Evolutionary conservation across 2,329 filamentous ascomycete genomes (phyloP), one percentile per base, ranked within the genome.

Genomic region (Furcasterigmium sp.): DNA sequence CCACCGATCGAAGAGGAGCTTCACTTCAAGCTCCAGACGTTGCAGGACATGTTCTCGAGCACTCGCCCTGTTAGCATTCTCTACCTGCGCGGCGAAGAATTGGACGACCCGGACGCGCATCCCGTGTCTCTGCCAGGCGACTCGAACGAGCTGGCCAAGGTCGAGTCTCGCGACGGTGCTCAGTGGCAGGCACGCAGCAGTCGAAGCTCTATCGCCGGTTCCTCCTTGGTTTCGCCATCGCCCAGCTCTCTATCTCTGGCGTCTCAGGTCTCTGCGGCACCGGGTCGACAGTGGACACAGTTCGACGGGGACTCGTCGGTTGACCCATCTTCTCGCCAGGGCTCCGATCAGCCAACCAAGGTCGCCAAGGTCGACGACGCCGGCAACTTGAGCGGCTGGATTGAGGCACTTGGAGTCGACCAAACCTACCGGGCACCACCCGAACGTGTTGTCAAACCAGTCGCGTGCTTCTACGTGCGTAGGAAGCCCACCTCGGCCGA

Each of bases 351-450:
- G 35, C 32, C 32, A 4, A 75, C 69, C 2, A 72, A 69, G 43
- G 57, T 81, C 36, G 63, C 61, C 42, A 73, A 75, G 51, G 73
- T 72, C 1, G 80, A 83, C 42, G 77, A 80, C 18, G 69, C 78
- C 28, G 84, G 84, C 9, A 80, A 76, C 19, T 69, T 90, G 21
- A 85, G 80, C 47, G 85, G 87, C 6, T 95, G 86, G 83, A 93
- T 97, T 49, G 90, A 96, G 59, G 89, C 90, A 1, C 67, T 95
- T 8, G 93, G 89, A 25, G 88, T 97, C n/a, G 93, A 97, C 59
- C 72, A 83, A 14, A 78, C 76, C 3, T 98, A 97, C 59, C 80
- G 84, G 45, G 85, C 93, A 36, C 91, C 91, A 1, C 68, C 76
- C 1, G 87, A 94, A 55, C 79, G 77, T 45, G 69, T 75, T 8